A percentile compares a stretch with the other conserved stretches of the same genome.
These are phyloP conservation scores for Penicillium sp. DNA, from an alignment of 2,329 filamentous ascomycete species.

Conservation along the genomic window DNA sequence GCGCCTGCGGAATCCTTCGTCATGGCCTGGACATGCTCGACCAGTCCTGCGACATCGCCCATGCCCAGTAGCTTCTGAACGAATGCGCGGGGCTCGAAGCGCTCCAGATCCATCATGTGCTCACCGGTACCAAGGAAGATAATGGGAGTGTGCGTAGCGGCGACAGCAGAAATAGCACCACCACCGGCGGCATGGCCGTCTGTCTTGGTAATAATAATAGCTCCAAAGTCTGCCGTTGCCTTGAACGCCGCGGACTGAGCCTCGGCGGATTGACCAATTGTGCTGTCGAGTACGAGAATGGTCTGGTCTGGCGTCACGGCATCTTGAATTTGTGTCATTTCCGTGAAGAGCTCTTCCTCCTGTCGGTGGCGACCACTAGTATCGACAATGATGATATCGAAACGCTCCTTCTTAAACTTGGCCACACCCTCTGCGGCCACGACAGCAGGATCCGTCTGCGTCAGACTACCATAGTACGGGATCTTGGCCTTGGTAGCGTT, in stretches of 20 bases:
- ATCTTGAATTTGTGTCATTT: conserved; percentile 94
- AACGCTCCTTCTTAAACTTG: conserved; percentile 98
- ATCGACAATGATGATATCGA: conserved; percentile 98
- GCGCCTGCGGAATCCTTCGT: conserved; percentile 76
- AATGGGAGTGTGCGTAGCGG: conserved; percentile 92
- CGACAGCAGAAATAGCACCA: conserved; percentile 95
- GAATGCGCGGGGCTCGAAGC: conserved; percentile 89
- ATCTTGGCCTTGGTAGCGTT: conserved; percentile 99
- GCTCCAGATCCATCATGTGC: conserved; percentile 91
- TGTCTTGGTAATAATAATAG: conserved; percentile 98
- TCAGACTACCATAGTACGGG: conserved; percentile 94
- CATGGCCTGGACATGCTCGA: conserved; percentile 93
- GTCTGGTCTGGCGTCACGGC: conserved; percentile 93
- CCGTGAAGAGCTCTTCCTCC: conserved; percentile 89
- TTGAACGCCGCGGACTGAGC: conserved; percentile 96
- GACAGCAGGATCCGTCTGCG: conserved; percentile 90
- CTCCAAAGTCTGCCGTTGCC: conserved; percentile 91
- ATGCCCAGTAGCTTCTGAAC: conserved; percentile 92
- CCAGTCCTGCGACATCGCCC: conserved; percentile 92
- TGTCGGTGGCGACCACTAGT: conserved; percentile 93
- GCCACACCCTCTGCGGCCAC: conserved; percentile 95
- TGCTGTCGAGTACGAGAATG: conserved; percentile 95
- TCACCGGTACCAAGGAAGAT: conserved; percentile 98
- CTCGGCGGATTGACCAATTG: conserved; percentile 94
- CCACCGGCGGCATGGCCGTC: conserved; percentile 93